Conservation (phyloP, 169 alveolate genomes). For the Eimeria sp. region DNA sequence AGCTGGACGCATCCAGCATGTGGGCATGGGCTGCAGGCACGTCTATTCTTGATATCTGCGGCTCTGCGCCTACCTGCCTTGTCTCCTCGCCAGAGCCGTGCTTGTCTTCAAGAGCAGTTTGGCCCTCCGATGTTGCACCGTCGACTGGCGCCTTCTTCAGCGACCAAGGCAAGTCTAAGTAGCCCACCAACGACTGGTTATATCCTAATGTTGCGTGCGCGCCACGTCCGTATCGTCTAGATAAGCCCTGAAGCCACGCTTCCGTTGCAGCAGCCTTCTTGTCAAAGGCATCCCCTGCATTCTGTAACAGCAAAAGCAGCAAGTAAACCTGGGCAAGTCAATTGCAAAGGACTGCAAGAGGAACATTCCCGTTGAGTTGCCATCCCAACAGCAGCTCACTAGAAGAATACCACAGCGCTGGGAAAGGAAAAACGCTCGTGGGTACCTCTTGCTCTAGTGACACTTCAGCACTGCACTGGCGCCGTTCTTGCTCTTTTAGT, state of each 20-base stretch:
- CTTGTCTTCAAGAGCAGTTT: not conserved
- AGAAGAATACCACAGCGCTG: not conserved
- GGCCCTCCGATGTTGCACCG: not conserved
- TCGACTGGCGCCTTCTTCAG: constrained; percentile 26
- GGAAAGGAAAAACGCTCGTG: not conserved
- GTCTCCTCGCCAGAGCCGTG: not conserved
- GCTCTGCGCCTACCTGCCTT: not conserved
- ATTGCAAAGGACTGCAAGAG: not conserved
- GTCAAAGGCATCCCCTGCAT: not conserved
- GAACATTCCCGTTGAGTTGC: not conserved
- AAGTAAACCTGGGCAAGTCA: not conserved
- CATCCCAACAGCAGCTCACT: not conserved
- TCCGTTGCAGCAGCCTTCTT: constrained; percentile 50
- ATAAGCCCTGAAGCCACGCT: constrained; percentile 83
- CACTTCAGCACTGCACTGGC: not conserved
- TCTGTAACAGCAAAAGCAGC: not conserved
- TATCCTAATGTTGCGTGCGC: constrained; percentile 35
- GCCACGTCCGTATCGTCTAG: constrained; percentile 81
- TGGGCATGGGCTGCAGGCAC: not conserved
- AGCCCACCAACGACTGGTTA: constrained; percentile 31
- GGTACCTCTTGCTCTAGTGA: constrained; percentile 16
- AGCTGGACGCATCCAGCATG: not conserved
- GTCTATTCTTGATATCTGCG: not conserved
- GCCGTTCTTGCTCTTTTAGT: not conserved
- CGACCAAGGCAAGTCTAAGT: constrained; percentile 62